Conservation (phyloP, 768 basidiomycete genomes). For the Lyophyllum decastes region DNA sequence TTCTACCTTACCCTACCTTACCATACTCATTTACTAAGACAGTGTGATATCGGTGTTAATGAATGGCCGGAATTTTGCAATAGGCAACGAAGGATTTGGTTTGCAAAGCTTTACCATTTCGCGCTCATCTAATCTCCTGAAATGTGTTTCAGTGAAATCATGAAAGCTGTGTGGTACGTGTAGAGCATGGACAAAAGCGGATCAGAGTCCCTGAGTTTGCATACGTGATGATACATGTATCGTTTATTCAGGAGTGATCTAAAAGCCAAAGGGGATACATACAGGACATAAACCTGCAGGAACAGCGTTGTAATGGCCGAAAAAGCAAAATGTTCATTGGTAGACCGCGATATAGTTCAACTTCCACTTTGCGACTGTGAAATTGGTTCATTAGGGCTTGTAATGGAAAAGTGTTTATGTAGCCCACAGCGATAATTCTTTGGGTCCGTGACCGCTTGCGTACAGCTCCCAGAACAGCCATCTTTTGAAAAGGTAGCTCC, state of each 20-base stretch:
- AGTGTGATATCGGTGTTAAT: too few relatives aligned
- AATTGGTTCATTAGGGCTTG: background rate
- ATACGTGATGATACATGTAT: too few relatives aligned
- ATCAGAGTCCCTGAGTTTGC: too few relatives aligned
- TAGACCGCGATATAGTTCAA: slow-evolving; percentile 50
- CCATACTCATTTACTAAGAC: too few relatives aligned
- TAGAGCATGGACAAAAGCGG: too few relatives aligned
- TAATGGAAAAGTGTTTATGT: background rate
- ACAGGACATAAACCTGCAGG: too few relatives aligned
- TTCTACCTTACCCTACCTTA: too few relatives aligned
- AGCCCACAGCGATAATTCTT: slow-evolving; percentile 48
- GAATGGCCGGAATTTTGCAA: too few relatives aligned
- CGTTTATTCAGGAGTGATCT: too few relatives aligned
- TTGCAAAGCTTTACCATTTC: background rate
- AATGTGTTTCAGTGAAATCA: background rate
- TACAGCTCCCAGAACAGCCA: slow-evolving; percentile 50
- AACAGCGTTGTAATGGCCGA: too few relatives aligned
- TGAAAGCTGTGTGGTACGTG: background rate
- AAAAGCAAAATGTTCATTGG: background rate
- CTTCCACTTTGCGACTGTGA: slow-evolving; percentile 54
- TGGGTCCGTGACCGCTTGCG: slow-evolving; percentile 51
- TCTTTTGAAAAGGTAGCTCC: slow-evolving; percentile 33
- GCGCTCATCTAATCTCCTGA: background rate
- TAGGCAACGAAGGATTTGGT: too few relatives aligned
- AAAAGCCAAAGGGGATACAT: too few relatives aligned